Evolutionary conservation across 169 alveolate species (phyloP).

Genomic region (Plasmodium gaboni): DNA sequence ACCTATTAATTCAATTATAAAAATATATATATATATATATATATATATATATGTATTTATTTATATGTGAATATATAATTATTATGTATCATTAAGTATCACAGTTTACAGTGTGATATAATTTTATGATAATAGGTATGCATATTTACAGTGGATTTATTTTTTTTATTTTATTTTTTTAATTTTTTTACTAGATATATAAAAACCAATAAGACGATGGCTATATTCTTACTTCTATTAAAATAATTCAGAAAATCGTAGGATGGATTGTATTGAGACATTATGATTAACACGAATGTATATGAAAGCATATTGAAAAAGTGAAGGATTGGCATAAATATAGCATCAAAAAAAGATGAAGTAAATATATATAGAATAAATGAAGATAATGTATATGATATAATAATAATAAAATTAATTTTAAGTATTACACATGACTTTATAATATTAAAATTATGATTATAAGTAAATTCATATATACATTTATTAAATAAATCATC

Average conservation of each 20-base stretch:
- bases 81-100: background rate
- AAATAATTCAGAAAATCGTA: slow-evolving; percentile 23
- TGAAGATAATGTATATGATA: slow-evolving; percentile 6
- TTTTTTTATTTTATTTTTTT: background rate
- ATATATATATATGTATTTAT: too few species aligned
- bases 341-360: slow-evolving; percentile 36
- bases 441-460: background rate
- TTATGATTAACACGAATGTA: slow-evolving; percentile 15
- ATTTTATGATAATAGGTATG: too few species aligned
- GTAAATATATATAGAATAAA: slow-evolving; percentile 11
- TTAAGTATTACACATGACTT: slow-evolving; percentile 24
- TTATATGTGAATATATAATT: background rate
- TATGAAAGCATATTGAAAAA: slow-evolving; percentile 20
- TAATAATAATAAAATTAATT: slow-evolving; percentile 24
- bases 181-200: slow-evolving; percentile 18
- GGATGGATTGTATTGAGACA: slow-evolving; percentile 30
- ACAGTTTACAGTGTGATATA: too few species aligned
- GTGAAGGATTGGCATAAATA: slow-evolving; percentile 32
- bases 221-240: slow-evolving; percentile 22
- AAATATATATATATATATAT: too few species aligned
- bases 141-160: too few species aligned
- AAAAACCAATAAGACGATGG: slow-evolving; percentile 23
- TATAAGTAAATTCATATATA: slow-evolving; percentile 36
- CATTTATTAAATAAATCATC: slow-evolving; percentile 18
- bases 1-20: background rate